Evolutionary conservation across 1,139 yeast species (phyloP), one percentile per base, ranked within the genome.

Genomic region (Arxiozyma bovina): DNA sequence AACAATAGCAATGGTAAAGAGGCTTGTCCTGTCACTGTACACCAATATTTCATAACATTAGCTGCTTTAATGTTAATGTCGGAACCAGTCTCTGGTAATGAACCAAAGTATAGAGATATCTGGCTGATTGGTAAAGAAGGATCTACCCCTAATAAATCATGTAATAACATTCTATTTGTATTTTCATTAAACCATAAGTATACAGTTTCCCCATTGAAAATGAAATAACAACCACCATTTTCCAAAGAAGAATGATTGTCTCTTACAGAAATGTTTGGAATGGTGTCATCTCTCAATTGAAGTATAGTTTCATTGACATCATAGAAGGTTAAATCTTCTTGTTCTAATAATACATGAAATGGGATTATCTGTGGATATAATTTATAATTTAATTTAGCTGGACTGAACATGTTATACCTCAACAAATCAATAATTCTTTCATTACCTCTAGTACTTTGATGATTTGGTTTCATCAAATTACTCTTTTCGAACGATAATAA

Each of bases 311-410:
- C 73, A 21, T 75, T 74, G 11, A 74, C 75, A 53, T 77, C 78
- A 42, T 60, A 69, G 48, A 75, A 71, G 23, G 76, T 64, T 46
- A 86, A 79, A 58, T 83, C 88, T 3, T 73, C 73, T 8, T 81
- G 85, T 9, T 72, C 74, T 52, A 69, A 52, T 54, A 88, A 70
- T 3, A 81, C 77, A 68, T 90, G 96, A 46, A 91, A 70, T 46
- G 88, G 89, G 48, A 87, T 76, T 58, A 93, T 75, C 5, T 87
- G 82, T 1, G 99, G 99, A 64, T 91, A 93, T 52, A 93, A 74
- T 58, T 81, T 83, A 57, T 80, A 79, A 47, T 83, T 73, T 42
- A 93, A 73, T 56, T 78, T 77, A 30, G 83, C 83, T 38, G 83
- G 69, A 22, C 87, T 82, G 72, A 81, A 75, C 15, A 76, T 72